Evolutionary conservation across 148 eudicot genomes (phyloP), one percentile per base, ranked within the genome.

Genomic region (Camellia sinensis): DNA sequence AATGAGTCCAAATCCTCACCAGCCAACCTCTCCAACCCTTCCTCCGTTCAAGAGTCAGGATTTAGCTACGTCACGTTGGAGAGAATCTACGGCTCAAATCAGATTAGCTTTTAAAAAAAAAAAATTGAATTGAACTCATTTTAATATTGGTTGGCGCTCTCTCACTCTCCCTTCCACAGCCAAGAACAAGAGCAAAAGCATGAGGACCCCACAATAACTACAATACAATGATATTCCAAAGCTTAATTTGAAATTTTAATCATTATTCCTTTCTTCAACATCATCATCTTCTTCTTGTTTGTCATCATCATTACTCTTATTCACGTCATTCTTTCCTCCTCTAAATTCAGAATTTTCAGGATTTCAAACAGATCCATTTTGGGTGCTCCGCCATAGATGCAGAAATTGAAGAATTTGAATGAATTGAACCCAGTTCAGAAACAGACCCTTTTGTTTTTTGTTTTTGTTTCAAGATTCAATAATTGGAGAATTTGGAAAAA

Each of bases 391-490:
- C 19, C 45, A 17, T 13, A 73, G 60, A 52, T 52, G 76, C 9
- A 71, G 57, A 62, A 45, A 41, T 74, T 74, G 78, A 74, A 59
- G 66, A 74, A 57, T 74, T 17, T 43, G 63, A 74, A 54, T 56
- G 10, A 59, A 74, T 3, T 29, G 37, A 29, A 29, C 62, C 48
- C 46, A 15, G 15, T 12, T 73, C 57, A 52, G 8, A 50, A 19
- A 14, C 59, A 21, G 0, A 61, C 75, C 56, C 68, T 10, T 6
- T 56, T 19, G 67, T 5, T 45, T 17, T 50, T 18, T 17, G 7
- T 78, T 71, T 40, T 12, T 77, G 43, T 74, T 44, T 62, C 19
- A 72, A 62, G 80, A 65, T 66, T 70, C 74, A 71, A 80, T 22
- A 72, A 64, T 40, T 74, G 78, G 29, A 60, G 72, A 74, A 73